Conservation (phyloP, 202 grass and related monocot genomes). For the Miscanthus sacchariflorus region DNA sequence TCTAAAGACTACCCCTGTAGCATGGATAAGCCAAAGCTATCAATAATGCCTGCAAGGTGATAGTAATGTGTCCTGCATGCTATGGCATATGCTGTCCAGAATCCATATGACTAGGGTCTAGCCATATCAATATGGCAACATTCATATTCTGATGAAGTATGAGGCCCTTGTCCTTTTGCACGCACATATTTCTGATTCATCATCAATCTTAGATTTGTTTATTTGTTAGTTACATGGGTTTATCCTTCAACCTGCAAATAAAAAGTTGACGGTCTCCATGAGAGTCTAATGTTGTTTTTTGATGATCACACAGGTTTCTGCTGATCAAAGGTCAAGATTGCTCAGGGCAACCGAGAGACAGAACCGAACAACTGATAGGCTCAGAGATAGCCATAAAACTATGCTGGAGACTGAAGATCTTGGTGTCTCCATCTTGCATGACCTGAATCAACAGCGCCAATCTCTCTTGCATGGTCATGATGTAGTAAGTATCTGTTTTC, state of each 20-base stretch:
- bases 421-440: slow-evolving; percentile 83
- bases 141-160: slow-evolving; percentile 17
- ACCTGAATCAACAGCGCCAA: slow-evolving; percentile 77
- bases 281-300: slow-evolving; percentile 17
- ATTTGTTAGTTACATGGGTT: slow-evolving; percentile 13
- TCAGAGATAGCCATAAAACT: slow-evolving; percentile 78
- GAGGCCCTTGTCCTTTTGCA: neutral
- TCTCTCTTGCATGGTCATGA: slow-evolving; percentile 73
- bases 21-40: slow-evolving; percentile 15
- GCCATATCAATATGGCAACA: slow-evolving; percentile 13
- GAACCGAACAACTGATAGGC: slow-evolving; percentile 66
- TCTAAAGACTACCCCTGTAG: neutral
- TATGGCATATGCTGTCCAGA: slow-evolving; percentile 1
- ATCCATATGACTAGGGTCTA: neutral
- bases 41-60: neutral
- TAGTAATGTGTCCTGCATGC: slow-evolving; percentile 15
- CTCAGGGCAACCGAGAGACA: slow-evolving; percentile 67
- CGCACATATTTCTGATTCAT: neutral
- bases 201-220: slow-evolving; percentile 25
- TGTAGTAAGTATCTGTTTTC: slow-evolving; percentile 52
- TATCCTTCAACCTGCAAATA: neutral
- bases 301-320: slow-evolving; percentile 61
- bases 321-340: slow-evolving; percentile 84
- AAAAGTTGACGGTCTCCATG: slow-evolving; percentile 4
- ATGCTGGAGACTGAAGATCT: slow-evolving; percentile 91